Evolutionary conservation across 495 filamentous ascomycete genomes (phyloP), one percentile per base, ranked within the genome.

Genomic region (Aspergillus mulundensis): DNA sequence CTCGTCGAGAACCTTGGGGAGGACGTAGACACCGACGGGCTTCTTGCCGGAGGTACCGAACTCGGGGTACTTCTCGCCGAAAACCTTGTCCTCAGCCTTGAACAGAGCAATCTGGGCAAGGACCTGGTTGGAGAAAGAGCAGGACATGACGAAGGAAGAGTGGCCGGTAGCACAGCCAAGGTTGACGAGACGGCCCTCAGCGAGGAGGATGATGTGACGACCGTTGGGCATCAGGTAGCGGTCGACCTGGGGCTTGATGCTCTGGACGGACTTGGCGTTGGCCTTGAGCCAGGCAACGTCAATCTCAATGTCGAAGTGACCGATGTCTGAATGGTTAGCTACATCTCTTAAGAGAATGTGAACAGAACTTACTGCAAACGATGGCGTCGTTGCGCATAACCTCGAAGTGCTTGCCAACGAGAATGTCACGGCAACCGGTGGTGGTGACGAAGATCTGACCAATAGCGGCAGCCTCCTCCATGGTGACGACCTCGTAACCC

Each of bases 51-150:
- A 82, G 82, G 91, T 89, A 75, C 89, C 91, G 76, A 96, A 98
- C 77, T 97, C 94, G 66, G 89, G 80, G 77, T 97, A 97, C 82
- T 96, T 96, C 72, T 86, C 77, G 72, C 87, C 83, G 73, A 97
- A 98, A 50, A 76, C 87, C 67, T 80, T 81, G 66, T 98, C 93
- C 71, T 87, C 82, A 64, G 86, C 85, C 86, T 97, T 97, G 87
- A 77, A 98, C 60, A 98, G 82, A 81, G 96, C 88, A 77, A 98
- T 98, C 80, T 98, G 94, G 24, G 94, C 94, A 70, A 98, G 90
- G 61, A 97, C 94, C 84, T 98, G 94, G 86, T 98, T 98, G 81
- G 93, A 96, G 88, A 98, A 98, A 59, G 92, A 97, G 89, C 94
- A 98, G 61, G 90, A 95, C 94, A 98, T 97, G 84, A 98, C 94